Conservation (phyloP, 2,329 filamentous ascomycete genomes). For the Aspergillus tamarii region DNA sequence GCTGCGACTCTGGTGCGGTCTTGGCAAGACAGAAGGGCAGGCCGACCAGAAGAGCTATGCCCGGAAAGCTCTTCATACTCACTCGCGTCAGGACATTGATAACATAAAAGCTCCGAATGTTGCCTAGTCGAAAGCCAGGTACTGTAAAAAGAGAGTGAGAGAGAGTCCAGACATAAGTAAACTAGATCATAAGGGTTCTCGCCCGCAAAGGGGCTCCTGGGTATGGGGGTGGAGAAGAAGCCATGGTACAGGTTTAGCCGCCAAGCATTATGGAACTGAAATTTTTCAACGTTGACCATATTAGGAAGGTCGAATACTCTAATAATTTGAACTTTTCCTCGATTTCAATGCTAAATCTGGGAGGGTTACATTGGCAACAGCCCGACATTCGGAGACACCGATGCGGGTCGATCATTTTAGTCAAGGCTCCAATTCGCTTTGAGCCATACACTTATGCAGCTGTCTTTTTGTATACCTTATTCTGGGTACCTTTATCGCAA, state of each 20-base stretch:
- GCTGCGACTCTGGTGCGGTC: background rate
- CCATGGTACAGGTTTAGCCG: background rate
- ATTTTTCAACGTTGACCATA: background rate
- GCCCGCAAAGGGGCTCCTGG: background rate
- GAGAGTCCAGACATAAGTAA: background rate
- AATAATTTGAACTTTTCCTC: background rate
- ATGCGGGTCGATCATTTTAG: background rate
- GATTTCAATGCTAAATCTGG: background rate
- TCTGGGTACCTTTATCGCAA: no score
- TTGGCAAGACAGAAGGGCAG: background rate
- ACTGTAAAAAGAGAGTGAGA: no score
- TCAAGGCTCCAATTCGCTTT: background rate
- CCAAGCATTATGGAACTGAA: background rate
- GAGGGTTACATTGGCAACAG: background rate
- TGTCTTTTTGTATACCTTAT: background rate
- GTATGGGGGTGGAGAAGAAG: background rate
- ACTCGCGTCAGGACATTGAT: background rate
- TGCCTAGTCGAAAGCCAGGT: background rate
- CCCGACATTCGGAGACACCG: no score
- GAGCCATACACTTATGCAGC: background rate
- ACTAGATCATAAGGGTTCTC: background rate
- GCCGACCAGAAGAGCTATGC: slow-evolving; percentile 5
- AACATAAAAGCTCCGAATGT: background rate
- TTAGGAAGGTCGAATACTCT: background rate
- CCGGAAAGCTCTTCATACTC: slow-evolving; percentile 1